Evolutionary conservation across 78 protist genomes (phyloP), one percentile per base, ranked within the genome.

Genomic region (Acrasis kona): DNA sequence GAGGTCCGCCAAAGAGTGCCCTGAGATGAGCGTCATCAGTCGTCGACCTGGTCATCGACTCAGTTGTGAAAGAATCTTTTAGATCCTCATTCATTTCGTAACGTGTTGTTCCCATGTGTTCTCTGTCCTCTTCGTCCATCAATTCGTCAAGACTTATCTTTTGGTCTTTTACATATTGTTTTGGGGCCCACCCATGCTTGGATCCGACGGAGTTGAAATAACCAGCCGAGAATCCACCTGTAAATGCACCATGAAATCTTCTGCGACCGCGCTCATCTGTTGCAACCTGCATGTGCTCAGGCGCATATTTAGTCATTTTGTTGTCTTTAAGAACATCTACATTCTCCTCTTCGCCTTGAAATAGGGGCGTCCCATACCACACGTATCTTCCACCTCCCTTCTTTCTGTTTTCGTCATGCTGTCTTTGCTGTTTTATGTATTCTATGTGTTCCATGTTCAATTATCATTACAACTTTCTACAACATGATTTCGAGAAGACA

Each of bases 201-300:
- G 92, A 78, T 4, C 97, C 98, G 1, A 92, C 98, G 0, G 96
- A 86, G 82, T 93, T 93, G 72, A 58, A 95, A 65, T 88, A 95
- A 3, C 98, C 98, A 4, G 98, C 97, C 5, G 95, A 86, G 31
- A 83, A 95, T 1, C 98, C 98, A 34, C 98, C 98, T 5, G 98
- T 95, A 74, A 95, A 95, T 2, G 98, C 98, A 6, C 98, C 98
- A 64, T 95, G 98, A 68, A 95, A 91, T 35, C 97, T 41, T 10
- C 80, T 69, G 30, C 92, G 72, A 4, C 96, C 96, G 27, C 70
- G 70, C 58, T 72, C 87, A 65, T 93, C 98, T 57, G 19, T 39
- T 1, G 64, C 83, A 19, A n/a, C 77, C 76, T 76, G 69, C 6
- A n/a, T 19, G 19, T 50, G 61, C 19, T 50, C 61, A 50, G 61